A percentile compares a stretch with the other conserved stretches of the same genome.
Conservation (phyloP, 345 rosid genomes). For the Syzygium aqueum region DNA sequence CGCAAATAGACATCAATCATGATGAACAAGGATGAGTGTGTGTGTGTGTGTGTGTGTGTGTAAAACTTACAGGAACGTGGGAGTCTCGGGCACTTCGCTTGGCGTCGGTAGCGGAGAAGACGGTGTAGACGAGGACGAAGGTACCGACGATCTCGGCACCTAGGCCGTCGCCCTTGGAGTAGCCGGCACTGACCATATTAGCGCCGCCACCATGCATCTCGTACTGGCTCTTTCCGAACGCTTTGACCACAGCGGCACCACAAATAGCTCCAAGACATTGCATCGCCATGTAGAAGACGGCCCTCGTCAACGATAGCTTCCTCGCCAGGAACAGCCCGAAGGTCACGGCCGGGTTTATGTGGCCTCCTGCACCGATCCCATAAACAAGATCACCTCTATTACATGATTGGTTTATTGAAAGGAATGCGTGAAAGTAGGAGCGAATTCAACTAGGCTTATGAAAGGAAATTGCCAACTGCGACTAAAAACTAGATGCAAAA, state of each 20-base stretch:
- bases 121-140: conserved; percentile 18
- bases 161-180: conserved; percentile 15
- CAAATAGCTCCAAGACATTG: conserved; percentile 18
- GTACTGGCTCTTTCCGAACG: conserved; percentile 3
- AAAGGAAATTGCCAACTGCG: background rate
- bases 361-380: conserved; percentile 9
- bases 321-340: conserved; percentile 18
- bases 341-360: conserved; percentile 20
- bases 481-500: background rate
- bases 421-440: background rate
- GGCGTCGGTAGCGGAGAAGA: conserved; percentile 27
- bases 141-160: conserved; percentile 20
- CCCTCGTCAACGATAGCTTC: conserved; percentile 22
- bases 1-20: background rate
- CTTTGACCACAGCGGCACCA: conserved; percentile 20
- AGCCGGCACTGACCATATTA: conserved; percentile 9
- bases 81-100: conserved; percentile 24
- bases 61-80: conserved; percentile 11
- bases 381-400: background rate
- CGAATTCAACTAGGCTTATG: background rate
- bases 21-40: background rate
- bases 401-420: background rate
- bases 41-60: background rate
- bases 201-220: conserved; percentile 5
- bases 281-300: conserved; percentile 20